Base-by-base conservation (phyloP, 202 grass and related monocot species). In the Setaria viridis region DNA sequence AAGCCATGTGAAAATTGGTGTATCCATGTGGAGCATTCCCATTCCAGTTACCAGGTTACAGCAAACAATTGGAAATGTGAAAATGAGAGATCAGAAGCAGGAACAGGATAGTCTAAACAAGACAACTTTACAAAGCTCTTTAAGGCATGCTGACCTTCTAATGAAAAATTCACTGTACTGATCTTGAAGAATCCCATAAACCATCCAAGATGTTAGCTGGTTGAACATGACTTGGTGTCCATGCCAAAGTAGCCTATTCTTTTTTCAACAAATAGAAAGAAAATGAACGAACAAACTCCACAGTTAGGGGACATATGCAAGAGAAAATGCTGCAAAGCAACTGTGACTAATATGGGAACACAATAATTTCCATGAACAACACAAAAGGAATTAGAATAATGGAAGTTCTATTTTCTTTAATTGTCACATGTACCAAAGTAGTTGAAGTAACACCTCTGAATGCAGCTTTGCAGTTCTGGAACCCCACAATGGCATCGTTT, bases 201-300 rank as follows among this genome's bases (percentile, higher is more conserved):
- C 94, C 92, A 96, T 91, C 97, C 97, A 99, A 78, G 86, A 96
- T 63, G 85, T 88, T 78, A 99, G 85, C 68, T 99, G 97, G 77
- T 96, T 99, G 92, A 96, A 96, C 97, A 99, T 96, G 62, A 96
- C 97, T 85, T 94, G 93, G 83, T 99, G 97, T 56, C 97, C 97
- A 91, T 99, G 97, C 97, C 97, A 99, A 81, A 99, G 89, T 19
- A 99, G 74, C 88, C 97, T 99, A 85, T 85, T 80, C 76, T 88
- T 77, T 81, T 83, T 66, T 55, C 72, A 73, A 85, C 55, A 43
- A 87, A 85, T 20, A 54, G 78, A 87, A 91, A 70, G 45, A 19
- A 92, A 89, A 62, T 12, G 1, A 86, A 78, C 11, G 20, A 78
- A 51, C 2, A 72, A 58, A 37, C 51, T 34, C 37, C 47, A 63